phyloP scores from a whole-genome alignment of 352 stramenopile species.

The Phytophthora capsici region DNA sequence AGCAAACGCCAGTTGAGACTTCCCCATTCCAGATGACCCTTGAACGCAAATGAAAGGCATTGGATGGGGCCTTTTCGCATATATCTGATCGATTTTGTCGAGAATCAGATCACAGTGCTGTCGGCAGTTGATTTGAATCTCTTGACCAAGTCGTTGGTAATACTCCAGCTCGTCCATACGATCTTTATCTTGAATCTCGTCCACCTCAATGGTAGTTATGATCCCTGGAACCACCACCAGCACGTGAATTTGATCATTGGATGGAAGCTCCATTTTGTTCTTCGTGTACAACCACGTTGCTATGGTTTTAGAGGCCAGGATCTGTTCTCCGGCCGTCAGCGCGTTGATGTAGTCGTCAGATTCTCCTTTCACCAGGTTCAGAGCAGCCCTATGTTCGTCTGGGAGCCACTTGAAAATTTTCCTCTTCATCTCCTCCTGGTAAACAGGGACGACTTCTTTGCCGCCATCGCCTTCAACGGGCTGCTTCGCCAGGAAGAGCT shows the following conservation, averaged over 20 bases:
- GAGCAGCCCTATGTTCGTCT: too few relatives aligned
- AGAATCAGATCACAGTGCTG: constrained; percentile 6
- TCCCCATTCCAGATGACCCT: constrained; percentile 22
- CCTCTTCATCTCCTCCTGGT: too few relatives aligned
- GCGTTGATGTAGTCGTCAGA: too few relatives aligned
- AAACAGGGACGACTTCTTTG: too few relatives aligned
- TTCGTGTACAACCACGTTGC: too few relatives aligned
- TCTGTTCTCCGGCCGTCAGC: too few relatives aligned
- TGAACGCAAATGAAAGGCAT: constrained; percentile 14
- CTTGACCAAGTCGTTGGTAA: background rate
- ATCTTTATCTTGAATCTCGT: background rate
- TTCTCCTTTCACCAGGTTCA: too few relatives aligned
- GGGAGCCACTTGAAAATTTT: too few relatives aligned
- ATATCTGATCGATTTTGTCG: constrained; percentile 3
- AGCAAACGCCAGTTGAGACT: constrained; percentile 20
- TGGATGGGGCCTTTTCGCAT: background rate
- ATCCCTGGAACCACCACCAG: background rate
- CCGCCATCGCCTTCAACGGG: too few relatives aligned
- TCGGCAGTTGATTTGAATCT: background rate
- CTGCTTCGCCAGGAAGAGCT: too few relatives aligned
- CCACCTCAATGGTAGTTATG: background rate
- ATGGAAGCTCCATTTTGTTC: too few relatives aligned
- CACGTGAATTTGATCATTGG: background rate
- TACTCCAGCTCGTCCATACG: background rate
- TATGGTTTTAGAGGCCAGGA: too few relatives aligned